Evolutionary conservation across 805 yeast genomes (phyloP), one percentile per base, ranked within the genome.

Genomic region (Candida namnaoensis): DNA sequence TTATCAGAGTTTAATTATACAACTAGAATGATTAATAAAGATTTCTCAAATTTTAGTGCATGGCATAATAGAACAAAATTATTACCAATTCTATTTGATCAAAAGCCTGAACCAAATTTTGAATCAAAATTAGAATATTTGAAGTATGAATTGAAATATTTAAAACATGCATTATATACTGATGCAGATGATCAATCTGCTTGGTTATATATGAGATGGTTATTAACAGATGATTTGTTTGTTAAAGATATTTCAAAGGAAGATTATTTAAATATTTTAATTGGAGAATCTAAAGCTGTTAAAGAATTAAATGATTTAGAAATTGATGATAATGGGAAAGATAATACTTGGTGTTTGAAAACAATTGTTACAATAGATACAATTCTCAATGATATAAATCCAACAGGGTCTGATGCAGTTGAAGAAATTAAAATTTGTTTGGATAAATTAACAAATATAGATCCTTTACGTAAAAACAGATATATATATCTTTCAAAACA

Each of bases 101-200:
- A 40, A 30, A 40, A 57, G 44, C 48, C 54, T 36, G 39, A 44
- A 4, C 42, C 48, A 5, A 46, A 50, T 26, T 53, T 51, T 25
- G 48, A 60, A 3, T 69, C 71, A 41, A 48, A 50, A 9, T 37
- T 51, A 26, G 46, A 50, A 0, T 68, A 79, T 39, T 56, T 87
- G 6, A 44, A 46, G 0, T 61, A 66, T 15, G 99, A 93, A 58
- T 61, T 88, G 35, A 72, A 71, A 3, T 70, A 83, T 48, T 70
- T 88, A 33, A 82, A 80, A 44, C 82, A 86, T 27, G 99, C 98
- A 0, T 77, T 88, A 63, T 87, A 80, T 55, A 87, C 95, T 49
- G 98, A 93, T 57, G 90, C 95, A 0, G 91, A 86, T 41, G 99
- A 93, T 56, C 90, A 95, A 36, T 85, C 96, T 0, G 83, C 87